A percentile compares a stretch with the other conserved stretches of the same genome.
phyloP scores from a whole-genome alignment of 768 basidiomycete species.

The Asterophora parasitica region DNA sequence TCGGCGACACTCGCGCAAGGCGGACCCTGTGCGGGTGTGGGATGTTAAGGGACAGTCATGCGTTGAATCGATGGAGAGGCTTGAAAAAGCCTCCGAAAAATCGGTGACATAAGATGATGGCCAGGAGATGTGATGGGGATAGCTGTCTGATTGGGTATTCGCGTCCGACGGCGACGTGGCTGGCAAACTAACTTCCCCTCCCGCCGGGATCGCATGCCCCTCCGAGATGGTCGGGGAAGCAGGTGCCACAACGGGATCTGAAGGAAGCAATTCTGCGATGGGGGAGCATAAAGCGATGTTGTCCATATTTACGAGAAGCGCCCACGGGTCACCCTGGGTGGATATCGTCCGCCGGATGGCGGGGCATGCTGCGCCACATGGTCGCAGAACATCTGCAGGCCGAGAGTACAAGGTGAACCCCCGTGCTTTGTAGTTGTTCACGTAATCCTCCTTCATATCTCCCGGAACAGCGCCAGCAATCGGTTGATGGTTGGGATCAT shows the following conservation, averaged over 20 bases:
- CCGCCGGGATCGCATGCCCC: neutral
- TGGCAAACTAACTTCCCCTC: neutral
- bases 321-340: conserved; percentile 1
- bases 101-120: neutral
- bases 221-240: neutral
- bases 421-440: conserved; percentile 10
- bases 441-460: conserved; percentile 5
- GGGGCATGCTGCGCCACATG: conserved; percentile 14
- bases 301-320: conserved; percentile 1
- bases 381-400: conserved; percentile 3
- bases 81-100: neutral
- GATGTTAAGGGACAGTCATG: neutral
- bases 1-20: neutral
- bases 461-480: neutral
- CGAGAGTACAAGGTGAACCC: conserved; percentile 9
- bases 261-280: neutral
- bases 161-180: neutral
- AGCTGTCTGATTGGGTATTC: neutral
- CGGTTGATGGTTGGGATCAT: conserved; percentile 1
- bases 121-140: neutral
- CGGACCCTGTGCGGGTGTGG: too few species aligned
- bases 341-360: neutral
- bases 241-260: neutral
- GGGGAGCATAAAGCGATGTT: neutral
- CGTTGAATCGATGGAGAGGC: neutral